These are phyloP conservation scores for Rhododendron griersonianum DNA, from an alignment of 148 eudicot species.

Conservation along the genomic window DNA sequence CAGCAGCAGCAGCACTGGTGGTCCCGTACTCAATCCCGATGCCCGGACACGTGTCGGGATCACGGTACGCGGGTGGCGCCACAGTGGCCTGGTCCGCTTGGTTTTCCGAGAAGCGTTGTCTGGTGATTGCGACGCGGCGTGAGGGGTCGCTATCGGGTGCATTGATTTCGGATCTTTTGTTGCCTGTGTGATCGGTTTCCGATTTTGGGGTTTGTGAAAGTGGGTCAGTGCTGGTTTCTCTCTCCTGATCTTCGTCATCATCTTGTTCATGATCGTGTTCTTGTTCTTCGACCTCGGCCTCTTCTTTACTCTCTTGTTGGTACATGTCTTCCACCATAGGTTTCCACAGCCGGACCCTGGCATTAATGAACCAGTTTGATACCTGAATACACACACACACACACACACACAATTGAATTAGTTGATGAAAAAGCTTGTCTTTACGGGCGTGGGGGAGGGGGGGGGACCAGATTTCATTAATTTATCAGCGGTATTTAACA, in stretches of 20 bases:
- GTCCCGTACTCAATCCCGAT: constrained; percentile 15
- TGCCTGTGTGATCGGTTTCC: not conserved
- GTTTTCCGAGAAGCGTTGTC: constrained; percentile 26
- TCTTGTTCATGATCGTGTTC: not conserved
- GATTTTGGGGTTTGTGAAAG: constrained; percentile 20
- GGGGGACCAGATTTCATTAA: not conserved
- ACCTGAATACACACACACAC: constrained; percentile 30
- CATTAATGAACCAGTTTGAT: constrained; percentile 82
- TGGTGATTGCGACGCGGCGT: constrained; percentile 26
- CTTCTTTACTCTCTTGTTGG: constrained; percentile 62
- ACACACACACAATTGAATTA: not conserved
- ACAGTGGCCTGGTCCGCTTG: constrained; percentile 17
- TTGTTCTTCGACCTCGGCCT: not conserved
- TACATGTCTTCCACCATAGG: constrained; percentile 86
- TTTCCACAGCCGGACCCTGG: constrained; percentile 78
- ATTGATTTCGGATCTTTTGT: constrained; percentile 36
- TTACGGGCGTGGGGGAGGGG: not conserved
- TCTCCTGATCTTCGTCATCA: not conserved
- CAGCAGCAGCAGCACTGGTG: not conserved
- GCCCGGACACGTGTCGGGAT: constrained; percentile 12
- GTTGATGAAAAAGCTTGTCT: not conserved
- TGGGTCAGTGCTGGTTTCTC: not conserved
- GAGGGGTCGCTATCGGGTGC: constrained; percentile 45
- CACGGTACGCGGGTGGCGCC: not conserved
- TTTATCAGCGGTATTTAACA: not conserved